phyloP scores from a whole-genome alignment of 495 filamentous ascomycete genomes.

The Penicillium longicatenatum region DNA sequence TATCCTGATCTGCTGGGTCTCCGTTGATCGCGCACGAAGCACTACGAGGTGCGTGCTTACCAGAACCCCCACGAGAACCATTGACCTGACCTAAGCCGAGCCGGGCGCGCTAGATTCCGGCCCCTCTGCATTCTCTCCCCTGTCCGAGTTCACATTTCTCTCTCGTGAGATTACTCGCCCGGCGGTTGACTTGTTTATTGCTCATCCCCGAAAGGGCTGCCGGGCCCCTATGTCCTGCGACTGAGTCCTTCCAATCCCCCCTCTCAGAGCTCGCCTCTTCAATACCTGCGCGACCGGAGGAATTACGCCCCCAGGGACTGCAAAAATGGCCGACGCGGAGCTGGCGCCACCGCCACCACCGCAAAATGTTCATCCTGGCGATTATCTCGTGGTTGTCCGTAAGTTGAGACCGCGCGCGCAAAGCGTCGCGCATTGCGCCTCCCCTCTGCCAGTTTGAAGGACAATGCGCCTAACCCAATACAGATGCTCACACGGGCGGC shows the following conservation, averaged over 20 bases:
- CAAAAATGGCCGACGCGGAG: conserved; percentile 38
- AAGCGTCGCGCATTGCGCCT: conserved; percentile 16
- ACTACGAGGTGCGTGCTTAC: conserved; percentile 19
- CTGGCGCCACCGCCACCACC: conserved; percentile 34
- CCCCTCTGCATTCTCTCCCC: conserved; percentile 32
- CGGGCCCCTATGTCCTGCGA: conserved; percentile 34
- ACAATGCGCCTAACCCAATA: conserved; percentile 19
- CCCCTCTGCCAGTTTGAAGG: conserved; percentile 4
- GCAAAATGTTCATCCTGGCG: conserved; percentile 58
- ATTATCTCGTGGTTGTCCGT: conserved; percentile 77
- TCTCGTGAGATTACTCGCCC: conserved; percentile 16
- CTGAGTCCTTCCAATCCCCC: conserved; percentile 6
- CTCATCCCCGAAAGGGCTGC: conserved; percentile 27
- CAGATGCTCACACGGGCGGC: conserved; percentile 86
- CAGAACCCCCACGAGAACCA: conserved; percentile 15
- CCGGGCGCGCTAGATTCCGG: conserved; percentile 25
- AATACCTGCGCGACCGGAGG: conserved; percentile 11
- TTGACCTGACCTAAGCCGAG: conserved; percentile 17
- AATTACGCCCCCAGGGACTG: conserved; percentile 9
- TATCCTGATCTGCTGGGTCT: conserved; percentile 1
- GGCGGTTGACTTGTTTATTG: conserved; percentile 8
- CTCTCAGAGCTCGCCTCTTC: conserved; percentile 5
- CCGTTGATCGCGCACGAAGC: not conserved
- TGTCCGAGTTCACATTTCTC: conserved; percentile 19
- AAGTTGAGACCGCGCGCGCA: conserved; percentile 43